Percentiles rank a stretch among this genome's conserved stretches.
These are phyloP conservation scores for Colletotrichum sp. DNA, from an alignment of 2,329 filamentous ascomycete species.

Conservation along the genomic window DNA sequence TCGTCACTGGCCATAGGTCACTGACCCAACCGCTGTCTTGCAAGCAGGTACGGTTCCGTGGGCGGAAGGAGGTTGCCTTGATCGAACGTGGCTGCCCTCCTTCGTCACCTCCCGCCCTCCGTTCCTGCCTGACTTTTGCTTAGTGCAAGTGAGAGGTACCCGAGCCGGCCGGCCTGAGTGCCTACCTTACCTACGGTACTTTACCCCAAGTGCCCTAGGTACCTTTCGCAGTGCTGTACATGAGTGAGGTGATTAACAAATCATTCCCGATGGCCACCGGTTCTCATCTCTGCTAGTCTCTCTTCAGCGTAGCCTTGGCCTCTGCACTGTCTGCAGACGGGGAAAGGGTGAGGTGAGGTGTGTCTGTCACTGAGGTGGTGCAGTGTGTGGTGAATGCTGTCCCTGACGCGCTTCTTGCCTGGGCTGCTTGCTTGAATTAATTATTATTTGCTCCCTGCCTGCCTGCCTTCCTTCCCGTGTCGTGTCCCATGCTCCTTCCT, in stretches of 20 bases:
- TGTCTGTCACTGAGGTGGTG: neutral
- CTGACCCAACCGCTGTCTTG: neutral
- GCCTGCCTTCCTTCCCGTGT: neutral
- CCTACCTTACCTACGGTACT: too few species aligned
- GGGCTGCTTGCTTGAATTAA: neutral
- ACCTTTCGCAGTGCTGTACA: too few species aligned
- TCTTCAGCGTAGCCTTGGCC: neutral
- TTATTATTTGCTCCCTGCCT: neutral
- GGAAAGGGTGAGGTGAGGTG: neutral
- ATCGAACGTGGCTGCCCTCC: neutral
- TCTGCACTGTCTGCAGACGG: neutral
- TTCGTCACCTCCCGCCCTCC: slow-evolving; percentile 3
- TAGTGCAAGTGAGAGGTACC: neutral
- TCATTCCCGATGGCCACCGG: neutral
- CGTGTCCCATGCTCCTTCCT: neutral
- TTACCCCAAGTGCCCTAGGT: neutral
- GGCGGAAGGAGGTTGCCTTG: neutral
- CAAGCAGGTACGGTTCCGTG: neutral
- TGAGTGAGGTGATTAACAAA: neutral
- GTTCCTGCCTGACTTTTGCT: neutral
- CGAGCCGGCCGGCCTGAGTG: neutral
- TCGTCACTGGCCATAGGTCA: neutral
- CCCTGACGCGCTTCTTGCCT: neutral
- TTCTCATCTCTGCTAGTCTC: neutral
- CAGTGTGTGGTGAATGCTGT: neutral